Evolutionary conservation across 352 stramenopile species (phyloP).

Genomic region (Globisporangium splendens): DNA sequence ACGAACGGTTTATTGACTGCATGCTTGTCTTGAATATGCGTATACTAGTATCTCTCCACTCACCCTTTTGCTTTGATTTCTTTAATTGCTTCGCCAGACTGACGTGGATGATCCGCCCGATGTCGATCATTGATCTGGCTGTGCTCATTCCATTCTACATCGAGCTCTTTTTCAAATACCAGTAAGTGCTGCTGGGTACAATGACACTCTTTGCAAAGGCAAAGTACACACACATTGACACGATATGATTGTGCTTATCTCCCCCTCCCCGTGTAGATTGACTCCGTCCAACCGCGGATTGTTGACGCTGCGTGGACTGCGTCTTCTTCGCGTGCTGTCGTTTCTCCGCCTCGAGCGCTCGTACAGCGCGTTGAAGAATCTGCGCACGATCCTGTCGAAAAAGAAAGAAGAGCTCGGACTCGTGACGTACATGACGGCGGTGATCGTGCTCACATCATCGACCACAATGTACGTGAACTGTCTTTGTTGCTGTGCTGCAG

Average conservation of each 20-base stretch:
- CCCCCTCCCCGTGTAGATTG: constrained; percentile 4
- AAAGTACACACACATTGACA: not conserved
- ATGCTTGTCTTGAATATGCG: not conserved
- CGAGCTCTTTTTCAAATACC: constrained; percentile 63
- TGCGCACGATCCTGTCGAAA: constrained; percentile 65
- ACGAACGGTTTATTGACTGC: not conserved
- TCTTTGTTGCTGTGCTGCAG: too few relatives aligned
- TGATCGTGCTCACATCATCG: constrained; percentile 75
- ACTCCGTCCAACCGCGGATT: constrained; percentile 30
- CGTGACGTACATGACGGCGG: constrained; percentile 74
- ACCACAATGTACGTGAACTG: constrained; percentile 85
- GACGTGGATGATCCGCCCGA: constrained; percentile 74
- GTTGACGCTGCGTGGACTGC: constrained; percentile 66
- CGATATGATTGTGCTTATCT: not conserved
- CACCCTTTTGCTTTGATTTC: not conserved
- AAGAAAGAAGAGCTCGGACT: constrained; percentile 79
- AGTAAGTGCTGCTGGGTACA: constrained; percentile 28
- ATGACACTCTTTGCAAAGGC: not conserved
- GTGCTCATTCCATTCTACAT: constrained; percentile 79
- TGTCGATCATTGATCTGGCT: constrained; percentile 78
- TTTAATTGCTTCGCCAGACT: constrained; percentile 27
- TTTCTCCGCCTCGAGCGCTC: constrained; percentile 77
- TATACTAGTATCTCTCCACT: not conserved
- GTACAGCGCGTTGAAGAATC: constrained; percentile 74
- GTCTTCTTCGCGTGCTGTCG: constrained; percentile 74